Conservation (phyloP, 768 basidiomycete species). For the Saitozyma sp. region DNA sequence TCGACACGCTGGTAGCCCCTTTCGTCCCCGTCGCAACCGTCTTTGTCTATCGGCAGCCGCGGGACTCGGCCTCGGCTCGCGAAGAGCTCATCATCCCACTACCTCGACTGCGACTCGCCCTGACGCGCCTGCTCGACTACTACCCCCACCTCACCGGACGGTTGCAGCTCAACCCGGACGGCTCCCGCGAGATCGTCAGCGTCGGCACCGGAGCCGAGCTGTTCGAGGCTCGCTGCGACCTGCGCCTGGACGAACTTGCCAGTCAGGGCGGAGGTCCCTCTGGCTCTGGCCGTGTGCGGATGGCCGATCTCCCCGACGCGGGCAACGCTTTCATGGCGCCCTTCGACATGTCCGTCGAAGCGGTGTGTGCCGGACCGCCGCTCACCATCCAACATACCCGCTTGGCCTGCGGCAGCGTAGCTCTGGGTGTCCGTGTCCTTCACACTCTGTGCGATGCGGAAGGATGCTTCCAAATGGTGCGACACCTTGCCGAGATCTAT, state of each 20-base stretch:
- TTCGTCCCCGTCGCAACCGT: slow-evolving; percentile 25
- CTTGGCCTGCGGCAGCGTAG: slow-evolving; percentile 27
- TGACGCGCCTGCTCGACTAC: slow-evolving; percentile 17
- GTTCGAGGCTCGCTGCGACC: background rate
- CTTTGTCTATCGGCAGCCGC: slow-evolving; percentile 17
- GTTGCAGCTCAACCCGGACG: slow-evolving; percentile 5
- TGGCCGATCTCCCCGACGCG: slow-evolving; percentile 13
- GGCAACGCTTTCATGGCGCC: slow-evolving; percentile 28
- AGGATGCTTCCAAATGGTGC: slow-evolving; percentile 28
- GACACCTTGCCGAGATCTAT: slow-evolving; percentile 32
- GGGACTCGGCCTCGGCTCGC: background rate
- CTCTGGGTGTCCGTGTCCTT: slow-evolving; percentile 26
- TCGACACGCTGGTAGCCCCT: slow-evolving; percentile 16
- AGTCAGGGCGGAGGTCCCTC: background rate
- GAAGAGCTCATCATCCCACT: slow-evolving; percentile 1
- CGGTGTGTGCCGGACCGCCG: slow-evolving; percentile 13
- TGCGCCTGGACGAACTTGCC: background rate
- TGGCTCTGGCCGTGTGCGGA: background rate
- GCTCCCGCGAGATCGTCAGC: background rate
- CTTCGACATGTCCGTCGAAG: slow-evolving; percentile 10
- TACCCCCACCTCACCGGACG: slow-evolving; percentile 37
- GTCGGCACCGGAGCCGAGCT: slow-evolving; percentile 5
- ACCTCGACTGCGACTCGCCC: slow-evolving; percentile 3
- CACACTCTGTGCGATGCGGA: slow-evolving; percentile 31
- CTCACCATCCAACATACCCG: slow-evolving; percentile 26